phyloP scores from a whole-genome alignment of 2,329 filamentous ascomycete species.

The Aspergillus texensis region DNA sequence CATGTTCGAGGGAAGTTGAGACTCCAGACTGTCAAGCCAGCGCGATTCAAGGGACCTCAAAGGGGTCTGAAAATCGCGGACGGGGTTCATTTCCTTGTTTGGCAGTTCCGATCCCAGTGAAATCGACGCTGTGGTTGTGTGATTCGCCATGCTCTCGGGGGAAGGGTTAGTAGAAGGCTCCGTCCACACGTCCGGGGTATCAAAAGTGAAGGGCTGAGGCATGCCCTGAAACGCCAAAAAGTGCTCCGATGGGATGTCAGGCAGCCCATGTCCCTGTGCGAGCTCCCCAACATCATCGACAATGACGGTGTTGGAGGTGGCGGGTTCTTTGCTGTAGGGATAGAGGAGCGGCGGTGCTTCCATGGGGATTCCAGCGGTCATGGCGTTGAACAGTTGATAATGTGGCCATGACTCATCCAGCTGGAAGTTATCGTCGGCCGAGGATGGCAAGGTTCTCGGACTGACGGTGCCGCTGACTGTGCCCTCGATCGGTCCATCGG shows the following conservation, averaged over 20 bases:
- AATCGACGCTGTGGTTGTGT: conserved; percentile 11
- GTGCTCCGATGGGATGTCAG: conserved; percentile 34
- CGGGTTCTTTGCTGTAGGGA: conserved; percentile 35
- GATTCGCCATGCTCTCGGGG: conserved; percentile 10
- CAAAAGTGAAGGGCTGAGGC: conserved; percentile 32
- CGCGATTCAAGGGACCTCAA: conserved; percentile 36
- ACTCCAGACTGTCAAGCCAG: conserved; percentile 38
- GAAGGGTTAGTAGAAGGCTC: conserved; percentile 21
- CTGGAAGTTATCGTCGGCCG: conserved; percentile 42
- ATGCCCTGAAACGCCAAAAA: conserved; percentile 36
- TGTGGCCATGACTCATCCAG: conserved; percentile 42
- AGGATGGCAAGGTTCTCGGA: conserved; percentile 39
- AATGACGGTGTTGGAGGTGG: conserved; percentile 35
- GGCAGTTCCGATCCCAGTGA: conserved; percentile 25
- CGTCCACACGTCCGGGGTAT: conserved; percentile 31
- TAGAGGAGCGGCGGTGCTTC: conserved; percentile 35
- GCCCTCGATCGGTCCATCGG: conserved; percentile 33
- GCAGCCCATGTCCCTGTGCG: conserved; percentile 29
- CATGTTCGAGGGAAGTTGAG: conserved; percentile 34
- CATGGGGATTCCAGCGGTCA: conserved; percentile 34
- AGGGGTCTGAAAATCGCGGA: conserved; percentile 29
- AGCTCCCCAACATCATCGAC: conserved; percentile 39
- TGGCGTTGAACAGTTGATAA: conserved; percentile 39
- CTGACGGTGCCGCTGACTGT: conserved; percentile 40
- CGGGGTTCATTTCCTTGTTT: conserved; percentile 21